Conservation (phyloP, 179 eudicot species). For the Drosera spatulata region DNA sequence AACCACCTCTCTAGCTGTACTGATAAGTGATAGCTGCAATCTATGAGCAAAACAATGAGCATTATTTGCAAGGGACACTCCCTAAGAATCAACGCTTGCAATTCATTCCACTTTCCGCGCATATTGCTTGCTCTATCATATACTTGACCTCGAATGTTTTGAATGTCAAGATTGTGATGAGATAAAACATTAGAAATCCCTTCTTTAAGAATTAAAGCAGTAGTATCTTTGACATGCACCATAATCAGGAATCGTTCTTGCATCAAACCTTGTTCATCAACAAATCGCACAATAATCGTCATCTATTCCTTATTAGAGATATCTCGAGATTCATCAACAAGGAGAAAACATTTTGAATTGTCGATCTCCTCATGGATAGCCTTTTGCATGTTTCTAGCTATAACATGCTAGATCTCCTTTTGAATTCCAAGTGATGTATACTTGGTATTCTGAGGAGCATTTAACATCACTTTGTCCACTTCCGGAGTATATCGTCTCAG, state of each 20-base stretch:
- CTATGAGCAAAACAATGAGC: not conserved
- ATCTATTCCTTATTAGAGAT: not conserved
- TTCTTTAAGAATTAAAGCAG: not conserved
- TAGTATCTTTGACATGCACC: slow-evolving; percentile 3
- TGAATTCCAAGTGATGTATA: not conserved
- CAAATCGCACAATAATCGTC: not conserved
- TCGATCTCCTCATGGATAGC: too few species aligned
- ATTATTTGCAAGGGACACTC: slow-evolving; percentile 1
- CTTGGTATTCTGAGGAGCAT: not conserved
- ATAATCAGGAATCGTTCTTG: not conserved
- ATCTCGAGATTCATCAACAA: slow-evolving; percentile 1
- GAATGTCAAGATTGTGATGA: not conserved
- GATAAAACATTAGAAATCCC: not conserved
- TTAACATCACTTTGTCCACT: not conserved
- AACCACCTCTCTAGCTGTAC: not conserved
- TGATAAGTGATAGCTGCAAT: slow-evolving; percentile 2
- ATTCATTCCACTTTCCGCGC: not conserved
- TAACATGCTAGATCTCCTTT: slow-evolving; percentile 3
- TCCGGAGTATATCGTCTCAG: not conserved
- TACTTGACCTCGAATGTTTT: not conserved
- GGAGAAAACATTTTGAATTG: too few species aligned
- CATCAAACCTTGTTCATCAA: not conserved
- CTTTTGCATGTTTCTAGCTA: slow-evolving; percentile 1
- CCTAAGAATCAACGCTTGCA: not conserved
- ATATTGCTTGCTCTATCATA: slow-evolving; percentile 3